phyloP scores from a whole-genome alignment of 345 rosid species.

The Syzygium aqueum region DNA sequence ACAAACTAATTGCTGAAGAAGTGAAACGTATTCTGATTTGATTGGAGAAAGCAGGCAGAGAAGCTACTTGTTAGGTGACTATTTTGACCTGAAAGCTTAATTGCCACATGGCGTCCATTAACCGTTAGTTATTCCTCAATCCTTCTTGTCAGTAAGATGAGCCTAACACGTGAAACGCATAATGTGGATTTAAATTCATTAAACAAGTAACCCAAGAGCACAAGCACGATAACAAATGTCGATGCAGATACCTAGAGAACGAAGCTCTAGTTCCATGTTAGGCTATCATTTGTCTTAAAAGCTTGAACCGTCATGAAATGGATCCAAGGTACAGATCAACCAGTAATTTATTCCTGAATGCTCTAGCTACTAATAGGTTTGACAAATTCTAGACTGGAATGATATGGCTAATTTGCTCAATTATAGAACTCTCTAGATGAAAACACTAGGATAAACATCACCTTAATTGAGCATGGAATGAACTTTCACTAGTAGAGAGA shows the following conservation, averaged over 20 bases:
- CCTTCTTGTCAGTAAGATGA: background rate
- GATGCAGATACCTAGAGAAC: background rate
- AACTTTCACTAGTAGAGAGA: background rate
- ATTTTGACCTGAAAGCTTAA: background rate
- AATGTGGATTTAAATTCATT: background rate
- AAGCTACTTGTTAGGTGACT: background rate
- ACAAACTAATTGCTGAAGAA: background rate
- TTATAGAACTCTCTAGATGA: background rate
- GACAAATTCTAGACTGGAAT: background rate
- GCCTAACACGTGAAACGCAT: background rate
- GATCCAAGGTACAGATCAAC: background rate
- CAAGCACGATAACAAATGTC: background rate
- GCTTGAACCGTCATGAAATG: background rate
- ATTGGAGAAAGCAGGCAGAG: background rate
- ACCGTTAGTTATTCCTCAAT: background rate
- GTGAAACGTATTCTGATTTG: background rate
- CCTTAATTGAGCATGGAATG: background rate
- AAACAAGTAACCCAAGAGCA: background rate
- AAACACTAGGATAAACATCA: background rate
- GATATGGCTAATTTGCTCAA: background rate
- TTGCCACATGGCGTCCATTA: background rate
- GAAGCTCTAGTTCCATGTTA: background rate
- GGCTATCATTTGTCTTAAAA: background rate
- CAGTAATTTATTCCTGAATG: background rate
- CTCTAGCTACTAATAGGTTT: background rate